Evolutionary conservation across 108 stramenopile genomes (phyloP).

Genomic region (Nannochloropsis oceanica): DNA sequence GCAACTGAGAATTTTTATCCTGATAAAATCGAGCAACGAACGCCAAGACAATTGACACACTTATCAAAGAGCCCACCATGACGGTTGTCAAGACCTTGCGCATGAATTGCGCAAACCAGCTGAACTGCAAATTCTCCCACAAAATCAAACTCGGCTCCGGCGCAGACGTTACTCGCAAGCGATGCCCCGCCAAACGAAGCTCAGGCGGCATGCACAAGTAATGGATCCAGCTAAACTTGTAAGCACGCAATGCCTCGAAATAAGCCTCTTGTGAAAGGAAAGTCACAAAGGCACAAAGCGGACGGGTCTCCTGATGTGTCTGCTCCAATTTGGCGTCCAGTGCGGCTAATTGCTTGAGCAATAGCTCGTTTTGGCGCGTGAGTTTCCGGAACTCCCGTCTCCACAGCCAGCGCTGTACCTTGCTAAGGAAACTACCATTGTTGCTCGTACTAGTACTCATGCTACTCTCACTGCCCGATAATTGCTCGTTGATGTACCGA

Average conservation of each 20-base stretch:
- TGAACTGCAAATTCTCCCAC: constrained; percentile 41
- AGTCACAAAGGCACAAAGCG: constrained; percentile 18
- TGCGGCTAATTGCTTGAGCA: neutral
- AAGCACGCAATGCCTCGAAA: neutral
- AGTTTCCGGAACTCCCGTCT: neutral
- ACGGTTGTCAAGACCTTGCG: constrained; percentile 16
- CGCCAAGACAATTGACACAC: constrained; percentile 5
- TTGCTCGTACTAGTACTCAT: neutral
- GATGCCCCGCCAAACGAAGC: constrained; percentile 3
- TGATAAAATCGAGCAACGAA: constrained; percentile 24
- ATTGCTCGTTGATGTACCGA: neutral
- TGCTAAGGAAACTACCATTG: neutral
- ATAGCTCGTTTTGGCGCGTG: neutral
- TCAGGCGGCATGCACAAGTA: constrained; percentile 2
- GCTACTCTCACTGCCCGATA: neutral
- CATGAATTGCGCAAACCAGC: neutral
- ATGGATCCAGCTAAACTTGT: constrained; percentile 3
- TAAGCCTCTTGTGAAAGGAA: neutral
- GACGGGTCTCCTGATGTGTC: neutral
- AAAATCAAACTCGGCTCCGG: constrained; percentile 41
- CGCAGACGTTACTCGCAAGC: constrained; percentile 21
- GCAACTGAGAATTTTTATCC: neutral
- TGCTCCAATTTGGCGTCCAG: neutral
- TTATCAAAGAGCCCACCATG: constrained; percentile 13
- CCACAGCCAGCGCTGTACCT: neutral